Percentiles rank a stretch among this genome's conserved stretches.
These are phyloP conservation scores for Fusarium udum DNA, from an alignment of 2,329 filamentous ascomycete species.

Conservation along the genomic window DNA sequence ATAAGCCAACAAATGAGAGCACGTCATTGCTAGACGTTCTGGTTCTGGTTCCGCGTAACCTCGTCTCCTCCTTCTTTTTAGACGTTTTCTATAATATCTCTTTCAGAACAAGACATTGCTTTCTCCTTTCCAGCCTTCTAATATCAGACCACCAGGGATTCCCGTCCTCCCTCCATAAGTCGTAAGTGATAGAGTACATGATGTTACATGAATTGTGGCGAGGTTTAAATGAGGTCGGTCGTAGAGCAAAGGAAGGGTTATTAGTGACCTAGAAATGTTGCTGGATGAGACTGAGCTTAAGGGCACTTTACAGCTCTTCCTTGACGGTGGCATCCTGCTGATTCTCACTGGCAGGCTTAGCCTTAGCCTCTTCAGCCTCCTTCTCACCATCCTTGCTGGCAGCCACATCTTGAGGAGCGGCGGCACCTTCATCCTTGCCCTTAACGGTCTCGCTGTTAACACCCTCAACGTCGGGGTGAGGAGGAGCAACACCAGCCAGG, in stretches of 20 bases:
- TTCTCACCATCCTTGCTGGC: slow-evolving; percentile 68
- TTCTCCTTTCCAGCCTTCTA: slow-evolving; percentile 14
- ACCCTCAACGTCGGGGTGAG: slow-evolving; percentile 70
- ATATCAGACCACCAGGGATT: slow-evolving; percentile 6
- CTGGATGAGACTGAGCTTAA: neutral
- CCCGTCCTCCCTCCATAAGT: slow-evolving; percentile 37
- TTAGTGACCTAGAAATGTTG: neutral
- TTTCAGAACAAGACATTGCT: slow-evolving; percentile 5
- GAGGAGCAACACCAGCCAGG: slow-evolving; percentile 60
- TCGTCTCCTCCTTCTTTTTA: slow-evolving; percentile 25
- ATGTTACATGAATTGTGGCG: slow-evolving; percentile 35
- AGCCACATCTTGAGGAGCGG: slow-evolving; percentile 48
- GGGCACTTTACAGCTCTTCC: slow-evolving; percentile 49
- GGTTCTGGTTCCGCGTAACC: slow-evolving; percentile 28
- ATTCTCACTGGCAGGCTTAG: slow-evolving; percentile 71
- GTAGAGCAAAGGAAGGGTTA: neutral
- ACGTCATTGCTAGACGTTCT: slow-evolving; percentile 31
- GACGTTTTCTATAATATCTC: slow-evolving; percentile 19
- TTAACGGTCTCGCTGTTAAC: slow-evolving; percentile 67
- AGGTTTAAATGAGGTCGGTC: neutral
- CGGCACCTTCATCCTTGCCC: slow-evolving; percentile 48
- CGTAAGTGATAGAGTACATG: slow-evolving; percentile 43
- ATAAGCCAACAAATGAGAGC: slow-evolving; percentile 41
- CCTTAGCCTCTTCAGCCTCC: slow-evolving; percentile 62
- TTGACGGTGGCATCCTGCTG: slow-evolving; percentile 66